Conservation (phyloP, 75 land plant species). For the Sequoia sempervirens region DNA sequence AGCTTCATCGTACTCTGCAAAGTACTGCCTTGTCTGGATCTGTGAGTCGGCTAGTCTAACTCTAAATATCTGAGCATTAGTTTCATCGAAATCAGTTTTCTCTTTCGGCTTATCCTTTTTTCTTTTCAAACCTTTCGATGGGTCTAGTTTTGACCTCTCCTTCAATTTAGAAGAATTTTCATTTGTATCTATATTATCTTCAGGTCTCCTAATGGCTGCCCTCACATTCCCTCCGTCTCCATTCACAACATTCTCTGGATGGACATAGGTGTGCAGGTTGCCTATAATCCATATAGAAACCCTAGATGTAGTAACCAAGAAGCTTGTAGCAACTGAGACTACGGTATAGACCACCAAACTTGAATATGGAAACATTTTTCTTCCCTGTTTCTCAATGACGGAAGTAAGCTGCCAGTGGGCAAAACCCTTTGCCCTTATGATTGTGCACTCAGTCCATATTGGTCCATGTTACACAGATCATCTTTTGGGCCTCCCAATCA, state of each 20-base stretch:
- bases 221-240: conserved; percentile 8
- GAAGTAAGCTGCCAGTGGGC: not conserved
- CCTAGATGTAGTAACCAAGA: conserved; percentile 4
- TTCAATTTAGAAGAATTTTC: not conserved
- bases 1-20: conserved; percentile 28
- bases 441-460: not conserved
- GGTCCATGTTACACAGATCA: not conserved
- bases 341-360: conserved; percentile 9
- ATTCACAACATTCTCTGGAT: conserved; percentile 44
- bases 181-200: not conserved
- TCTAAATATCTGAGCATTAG: conserved; percentile 73
- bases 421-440: not conserved
- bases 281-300: conserved; percentile 9
- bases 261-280: conserved; percentile 68
- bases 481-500: not conserved
- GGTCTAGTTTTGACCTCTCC: not conserved
- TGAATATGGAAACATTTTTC: conserved; percentile 7
- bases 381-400: not conserved
- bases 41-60: conserved; percentile 47
- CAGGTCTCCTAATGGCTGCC: conserved; percentile 42
- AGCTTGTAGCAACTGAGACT: conserved; percentile 9
- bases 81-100: conserved; percentile 50
- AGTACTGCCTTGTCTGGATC: conserved; percentile 38
- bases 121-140: conserved; percentile 4
- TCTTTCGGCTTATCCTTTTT: conserved; percentile 33